Percentiles rank a stretch among this genome's conserved stretches.
phyloP scores from a whole-genome alignment of 1,284 basidiomycete species.

The Nidula niveotomentosa region DNA sequence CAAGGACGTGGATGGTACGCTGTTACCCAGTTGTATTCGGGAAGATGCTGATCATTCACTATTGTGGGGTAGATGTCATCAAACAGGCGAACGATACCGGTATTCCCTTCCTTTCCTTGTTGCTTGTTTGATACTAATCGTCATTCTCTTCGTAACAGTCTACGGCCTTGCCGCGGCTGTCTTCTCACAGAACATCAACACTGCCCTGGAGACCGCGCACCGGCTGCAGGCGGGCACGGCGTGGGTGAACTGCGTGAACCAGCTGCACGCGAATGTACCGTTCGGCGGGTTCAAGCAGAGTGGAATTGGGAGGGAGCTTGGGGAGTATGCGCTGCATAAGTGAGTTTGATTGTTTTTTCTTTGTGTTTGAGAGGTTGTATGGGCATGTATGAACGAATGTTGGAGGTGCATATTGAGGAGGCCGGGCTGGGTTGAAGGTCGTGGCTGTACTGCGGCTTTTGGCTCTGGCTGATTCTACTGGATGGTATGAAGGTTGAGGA shows the following conservation, averaged over 20 bases:
- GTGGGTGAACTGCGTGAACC: constrained; percentile 79
- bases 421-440: too few relatives aligned
- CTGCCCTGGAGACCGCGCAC: constrained; percentile 76
- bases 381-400: too few relatives aligned
- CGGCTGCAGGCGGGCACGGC: constrained; percentile 82
- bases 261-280: constrained; percentile 63
- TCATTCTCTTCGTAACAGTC: constrained; percentile 25
- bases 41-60: too few relatives aligned
- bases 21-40: too few relatives aligned
- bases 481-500: too few relatives aligned
- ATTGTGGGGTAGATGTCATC: constrained; percentile 67
- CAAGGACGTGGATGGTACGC: constrained; percentile 51
- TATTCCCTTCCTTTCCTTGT: constrained; percentile 6
- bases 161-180: constrained; percentile 89
- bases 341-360: constrained; percentile 29
- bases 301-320: constrained; percentile 85
- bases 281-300: constrained; percentile 92
- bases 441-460: too few relatives aligned
- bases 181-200: constrained; percentile 79
- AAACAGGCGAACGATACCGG: constrained; percentile 79
- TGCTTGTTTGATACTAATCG: neutral
- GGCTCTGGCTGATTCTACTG: too few relatives aligned
- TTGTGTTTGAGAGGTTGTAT: neutral
- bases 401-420: too few relatives aligned
- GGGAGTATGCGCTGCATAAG: constrained; percentile 77